Base-by-base conservation (phyloP, 1,284 basidiomycete species). In the Boletus sp. region DNA sequence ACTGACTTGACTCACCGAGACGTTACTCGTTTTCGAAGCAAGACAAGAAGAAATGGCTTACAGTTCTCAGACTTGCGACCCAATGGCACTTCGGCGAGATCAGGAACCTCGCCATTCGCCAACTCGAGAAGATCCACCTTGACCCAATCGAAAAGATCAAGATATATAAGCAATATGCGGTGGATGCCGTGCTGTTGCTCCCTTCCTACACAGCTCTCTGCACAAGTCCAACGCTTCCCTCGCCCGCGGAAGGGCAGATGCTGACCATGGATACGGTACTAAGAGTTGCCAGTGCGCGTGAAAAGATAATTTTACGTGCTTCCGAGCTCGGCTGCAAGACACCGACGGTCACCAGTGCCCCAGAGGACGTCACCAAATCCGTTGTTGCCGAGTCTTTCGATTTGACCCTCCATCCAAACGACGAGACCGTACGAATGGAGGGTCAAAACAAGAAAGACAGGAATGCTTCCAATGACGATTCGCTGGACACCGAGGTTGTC, bases 41-140 rank as follows among this genome's bases (percentile, higher is more conserved):
- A 1, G 64, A 61, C 0, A 67, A 76, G 4, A 71, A 74, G 0
- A 74, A 78, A 25, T 88, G 85, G 85, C 68, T 72, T 0, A 67
- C 68, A 0, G 80, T 88, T 43, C 69, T 88, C 2, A 69, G 66
- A 13, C 78, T 87, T 1, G 72, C 85, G 0, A 71, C 75, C 29
- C 64, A 69, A 20, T 88, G 84, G 84, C 48, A 61, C 0, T 88
- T 88, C 63, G 51, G 58, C 1, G 78, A 82, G 44, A 75, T 88
- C 9, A 77, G 81, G 49, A 62, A 64, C 5, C 75, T 88, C 2
- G 77, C 76, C 0, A 66, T 82, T 4, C 76, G 80, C 9, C 78
- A 86, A 50, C 74, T 87, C 1, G 80, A 87, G 56, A 75, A 72
- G 57, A 65, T 79, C 6, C 68, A 72, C 33, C 74, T 86, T 41